phyloP scores from a whole-genome alignment of 208 protist species.

The Leptomonas pyrrhocoris region DNA sequence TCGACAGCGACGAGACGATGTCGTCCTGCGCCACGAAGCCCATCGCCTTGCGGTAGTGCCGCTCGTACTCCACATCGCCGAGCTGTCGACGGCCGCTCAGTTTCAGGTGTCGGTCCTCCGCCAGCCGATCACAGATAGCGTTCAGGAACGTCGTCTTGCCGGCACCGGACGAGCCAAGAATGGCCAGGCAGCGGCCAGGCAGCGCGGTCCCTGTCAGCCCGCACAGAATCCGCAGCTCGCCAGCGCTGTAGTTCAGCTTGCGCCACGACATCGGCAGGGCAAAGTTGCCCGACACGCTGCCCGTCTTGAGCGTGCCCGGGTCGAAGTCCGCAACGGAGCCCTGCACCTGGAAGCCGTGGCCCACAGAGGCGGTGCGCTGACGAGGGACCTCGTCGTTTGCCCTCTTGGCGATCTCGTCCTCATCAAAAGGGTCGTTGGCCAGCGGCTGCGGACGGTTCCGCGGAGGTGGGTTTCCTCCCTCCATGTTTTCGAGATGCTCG shows the following conservation, averaged over 20 bases:
- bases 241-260: slow-evolving; percentile 62
- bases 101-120: slow-evolving; percentile 35
- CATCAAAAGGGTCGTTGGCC: slow-evolving; percentile 4
- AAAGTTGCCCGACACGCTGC: slow-evolving; percentile 43
- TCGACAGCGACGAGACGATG: slow-evolving; percentile 67
- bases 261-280: slow-evolving; percentile 77
- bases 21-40: slow-evolving; percentile 88
- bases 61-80: slow-evolving; percentile 62
- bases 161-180: slow-evolving; percentile 85
- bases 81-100: slow-evolving; percentile 63
- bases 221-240: slow-evolving; percentile 57
- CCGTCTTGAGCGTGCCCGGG: slow-evolving; percentile 30
- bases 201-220: slow-evolving; percentile 77
- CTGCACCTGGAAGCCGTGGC: slow-evolving; percentile 32
- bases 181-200: slow-evolving; percentile 72
- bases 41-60: slow-evolving; percentile 63
- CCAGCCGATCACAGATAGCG: slow-evolving; percentile 73
- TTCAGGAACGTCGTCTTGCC: slow-evolving; percentile 80
- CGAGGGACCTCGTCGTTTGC: background rate
- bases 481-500: background rate
- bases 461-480: background rate
- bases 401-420: background rate
- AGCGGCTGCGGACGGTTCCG: background rate
- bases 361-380: slow-evolving; percentile 10
- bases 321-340: slow-evolving; percentile 63